phyloP scores from a whole-genome alignment of 2,329 filamentous ascomycete genomes.

The Fusarium ambrosium region DNA sequence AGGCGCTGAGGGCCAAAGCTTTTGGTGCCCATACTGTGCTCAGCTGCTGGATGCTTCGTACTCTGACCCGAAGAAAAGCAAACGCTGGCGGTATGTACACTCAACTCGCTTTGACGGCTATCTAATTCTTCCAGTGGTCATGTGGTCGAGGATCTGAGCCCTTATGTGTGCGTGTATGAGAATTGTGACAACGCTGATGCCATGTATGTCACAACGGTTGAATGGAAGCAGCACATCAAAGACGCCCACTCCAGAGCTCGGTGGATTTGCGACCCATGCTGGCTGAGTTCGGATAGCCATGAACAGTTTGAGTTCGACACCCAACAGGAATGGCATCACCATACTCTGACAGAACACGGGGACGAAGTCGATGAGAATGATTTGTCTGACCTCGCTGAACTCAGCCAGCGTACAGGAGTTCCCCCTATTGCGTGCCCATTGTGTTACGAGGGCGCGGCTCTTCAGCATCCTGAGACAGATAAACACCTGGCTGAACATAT shows the following conservation, averaged over 20 bases:
- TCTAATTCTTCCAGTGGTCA: not conserved
- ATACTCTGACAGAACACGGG: not conserved
- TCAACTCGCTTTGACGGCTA: not conserved
- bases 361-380: not conserved
- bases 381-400: not conserved
- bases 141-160: not conserved
- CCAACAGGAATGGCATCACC: not conserved
- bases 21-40: not conserved
- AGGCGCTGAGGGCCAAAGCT: not conserved
- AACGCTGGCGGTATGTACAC: not conserved
- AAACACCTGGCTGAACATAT: not conserved
- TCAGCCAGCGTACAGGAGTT: not conserved
- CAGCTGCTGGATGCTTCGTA: not conserved
- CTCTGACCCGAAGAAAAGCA: not conserved
- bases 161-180: not conserved
- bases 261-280: conserved; percentile 1
- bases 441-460: not conserved
- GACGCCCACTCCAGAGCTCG: not conserved
- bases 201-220: not conserved
- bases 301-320: not conserved
- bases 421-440: not conserved
- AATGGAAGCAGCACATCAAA: conserved; percentile 1
- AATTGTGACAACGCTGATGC: not conserved
- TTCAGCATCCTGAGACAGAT: not conserved
- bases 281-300: not conserved